phyloP scores from a whole-genome alignment of 257 asterid species.

The Solanum appendiculatum region DNA sequence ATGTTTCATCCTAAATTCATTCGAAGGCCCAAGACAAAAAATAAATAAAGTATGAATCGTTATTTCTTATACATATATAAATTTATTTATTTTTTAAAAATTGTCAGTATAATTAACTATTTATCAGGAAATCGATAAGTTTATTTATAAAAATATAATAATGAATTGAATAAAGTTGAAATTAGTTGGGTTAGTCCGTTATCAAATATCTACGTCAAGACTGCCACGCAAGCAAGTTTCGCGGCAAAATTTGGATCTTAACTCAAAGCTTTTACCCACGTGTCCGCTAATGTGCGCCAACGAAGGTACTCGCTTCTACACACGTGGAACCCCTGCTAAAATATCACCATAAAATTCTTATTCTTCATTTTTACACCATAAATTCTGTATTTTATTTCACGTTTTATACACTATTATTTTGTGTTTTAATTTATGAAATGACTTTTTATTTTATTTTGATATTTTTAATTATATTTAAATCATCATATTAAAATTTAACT shows the following conservation, averaged over 20 bases:
- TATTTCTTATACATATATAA: neutral
- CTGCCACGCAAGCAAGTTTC: too few relatives aligned
- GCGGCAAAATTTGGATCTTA: neutral
- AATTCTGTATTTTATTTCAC: too few relatives aligned
- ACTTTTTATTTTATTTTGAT: too few relatives aligned
- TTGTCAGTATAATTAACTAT: neutral
- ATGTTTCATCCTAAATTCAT: neutral
- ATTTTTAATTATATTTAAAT: too few relatives aligned
- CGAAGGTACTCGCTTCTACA: neutral
- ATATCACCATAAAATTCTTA: neutral
- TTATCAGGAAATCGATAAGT: neutral
- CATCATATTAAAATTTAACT: too few relatives aligned
- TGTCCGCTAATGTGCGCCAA: neutral
- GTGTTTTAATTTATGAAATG: neutral
- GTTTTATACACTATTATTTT: neutral
- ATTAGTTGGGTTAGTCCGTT: too few relatives aligned
- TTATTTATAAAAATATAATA: too few relatives aligned
- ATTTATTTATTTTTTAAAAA: too few relatives aligned
- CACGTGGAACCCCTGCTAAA: neutral
- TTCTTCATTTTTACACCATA: neutral
- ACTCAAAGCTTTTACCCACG: neutral
- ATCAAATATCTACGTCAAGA: too few relatives aligned
- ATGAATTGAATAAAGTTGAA: too few relatives aligned
- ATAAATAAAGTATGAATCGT: neutral
- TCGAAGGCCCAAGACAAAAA: neutral